Conservation (phyloP, 2,329 filamentous ascomycete genomes). For the Fusarium nodosum region DNA sequence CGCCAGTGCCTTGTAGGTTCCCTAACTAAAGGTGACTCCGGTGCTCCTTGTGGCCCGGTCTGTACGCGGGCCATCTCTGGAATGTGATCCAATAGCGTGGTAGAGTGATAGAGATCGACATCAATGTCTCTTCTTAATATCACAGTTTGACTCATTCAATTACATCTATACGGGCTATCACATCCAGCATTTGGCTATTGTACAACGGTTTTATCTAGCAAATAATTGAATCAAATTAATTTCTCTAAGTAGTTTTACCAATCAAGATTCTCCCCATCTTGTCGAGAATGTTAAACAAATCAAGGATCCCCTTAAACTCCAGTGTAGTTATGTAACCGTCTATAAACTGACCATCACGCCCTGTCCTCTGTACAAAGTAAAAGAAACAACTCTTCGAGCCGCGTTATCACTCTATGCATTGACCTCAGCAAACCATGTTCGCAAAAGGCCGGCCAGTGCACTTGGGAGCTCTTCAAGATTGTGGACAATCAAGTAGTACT, state of each 20-base stretch:
- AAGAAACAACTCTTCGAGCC: constrained; percentile 15
- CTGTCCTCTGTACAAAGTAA: not conserved
- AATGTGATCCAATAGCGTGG: constrained; percentile 9
- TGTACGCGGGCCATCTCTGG: not conserved
- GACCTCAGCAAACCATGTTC: constrained; percentile 93
- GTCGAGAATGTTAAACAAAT: constrained; percentile 10
- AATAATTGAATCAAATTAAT: constrained; percentile 15
- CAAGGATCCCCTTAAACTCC: constrained; percentile 30
- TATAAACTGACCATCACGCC: constrained; percentile 3
- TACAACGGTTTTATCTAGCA: not conserved
- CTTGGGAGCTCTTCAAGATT: constrained; percentile 91
- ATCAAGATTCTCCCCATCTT: not conserved
- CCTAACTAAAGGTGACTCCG: not conserved
- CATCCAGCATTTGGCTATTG: not conserved
- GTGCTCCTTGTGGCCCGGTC: not conserved
- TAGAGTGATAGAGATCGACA: constrained; percentile 1
- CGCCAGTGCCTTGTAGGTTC: not conserved
- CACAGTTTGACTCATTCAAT: not conserved
- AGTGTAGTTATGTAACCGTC: constrained; percentile 16
- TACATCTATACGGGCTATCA: not conserved
- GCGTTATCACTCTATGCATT: constrained; percentile 55
- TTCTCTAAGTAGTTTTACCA: constrained; percentile 11
- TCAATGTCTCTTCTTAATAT: constrained; percentile 2
- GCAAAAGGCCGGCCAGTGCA: constrained; percentile 87
- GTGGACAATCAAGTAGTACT: constrained; percentile 95